Evolutionary conservation across 495 filamentous ascomycete genomes (phyloP).

Genomic region (Usnea hakonensis): DNA sequence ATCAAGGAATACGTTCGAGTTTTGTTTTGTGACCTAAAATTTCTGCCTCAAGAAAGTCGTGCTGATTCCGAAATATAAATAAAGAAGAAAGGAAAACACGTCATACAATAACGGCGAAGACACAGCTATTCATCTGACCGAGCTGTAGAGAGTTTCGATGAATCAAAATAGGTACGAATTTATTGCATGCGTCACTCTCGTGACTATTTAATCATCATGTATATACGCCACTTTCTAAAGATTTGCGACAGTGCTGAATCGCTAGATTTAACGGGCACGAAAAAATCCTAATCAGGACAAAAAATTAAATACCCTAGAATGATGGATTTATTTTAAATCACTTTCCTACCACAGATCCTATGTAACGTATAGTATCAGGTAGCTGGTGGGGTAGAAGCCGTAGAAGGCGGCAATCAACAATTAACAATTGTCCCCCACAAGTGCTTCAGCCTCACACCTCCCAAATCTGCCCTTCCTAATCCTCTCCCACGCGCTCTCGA

Average conservation of each 20-base stretch:
- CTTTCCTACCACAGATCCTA: background rate
- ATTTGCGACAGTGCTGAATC: too few relatives aligned
- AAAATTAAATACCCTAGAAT: too few relatives aligned
- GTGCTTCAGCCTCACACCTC: too few relatives aligned
- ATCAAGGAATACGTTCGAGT: background rate
- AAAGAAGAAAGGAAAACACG: background rate
- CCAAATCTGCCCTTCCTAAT: too few relatives aligned
- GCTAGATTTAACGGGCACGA: too few relatives aligned
- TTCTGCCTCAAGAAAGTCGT: background rate
- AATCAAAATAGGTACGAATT: background rate
- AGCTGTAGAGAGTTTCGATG: background rate
- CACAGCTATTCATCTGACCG: background rate
- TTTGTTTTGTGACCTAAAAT: background rate
- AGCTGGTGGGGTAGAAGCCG: too few relatives aligned
- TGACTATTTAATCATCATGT: too few relatives aligned
- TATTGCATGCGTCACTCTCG: background rate
- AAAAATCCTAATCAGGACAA: too few relatives aligned
- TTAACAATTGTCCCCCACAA: too few relatives aligned
- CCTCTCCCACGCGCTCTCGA: too few relatives aligned
- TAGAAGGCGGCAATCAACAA: too few relatives aligned
- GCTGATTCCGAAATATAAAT: background rate
- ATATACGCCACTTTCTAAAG: too few relatives aligned
- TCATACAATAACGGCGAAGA: background rate
- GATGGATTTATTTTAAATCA: background rate
- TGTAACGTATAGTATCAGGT: background rate